Percentiles rank a stretch among this genome's conserved stretches.
Conservation (phyloP, 306 rosid genomes). For the Pueraria montana region DNA sequence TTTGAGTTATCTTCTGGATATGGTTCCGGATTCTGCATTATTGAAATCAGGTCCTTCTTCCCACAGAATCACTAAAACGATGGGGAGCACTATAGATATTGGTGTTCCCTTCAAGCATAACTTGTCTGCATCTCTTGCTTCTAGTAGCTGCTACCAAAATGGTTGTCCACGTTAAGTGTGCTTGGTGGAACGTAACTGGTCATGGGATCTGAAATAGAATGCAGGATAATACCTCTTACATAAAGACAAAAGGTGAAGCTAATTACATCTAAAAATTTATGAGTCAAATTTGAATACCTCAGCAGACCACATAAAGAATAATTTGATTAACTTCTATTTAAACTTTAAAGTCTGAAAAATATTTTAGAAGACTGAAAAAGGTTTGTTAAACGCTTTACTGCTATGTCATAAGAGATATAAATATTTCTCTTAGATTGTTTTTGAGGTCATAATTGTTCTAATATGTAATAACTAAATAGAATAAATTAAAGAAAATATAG, state of each 20-base stretch:
- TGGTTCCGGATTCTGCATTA: conserved; percentile 45
- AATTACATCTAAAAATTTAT: background rate
- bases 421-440: background rate
- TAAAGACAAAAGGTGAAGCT: background rate
- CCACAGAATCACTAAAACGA: conserved; percentile 5
- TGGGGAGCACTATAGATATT: background rate
- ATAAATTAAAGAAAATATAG: too few species aligned
- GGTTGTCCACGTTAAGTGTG: background rate
- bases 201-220: background rate
- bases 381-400: background rate
- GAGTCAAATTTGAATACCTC: background rate
- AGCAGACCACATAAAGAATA: background rate
- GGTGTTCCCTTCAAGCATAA: conserved; percentile 19
- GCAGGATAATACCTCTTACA: background rate
- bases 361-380: background rate
- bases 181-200: background rate
- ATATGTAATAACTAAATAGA: too few species aligned
- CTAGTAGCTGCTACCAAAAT: background rate
- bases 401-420: background rate
- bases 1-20: conserved; percentile 13
- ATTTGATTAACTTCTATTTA: background rate
- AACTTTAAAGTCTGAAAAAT: too few species aligned
- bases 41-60: background rate
- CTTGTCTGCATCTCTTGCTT: conserved; percentile 13
- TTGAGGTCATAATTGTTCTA: too few species aligned